These are phyloP conservation scores for Lantana camara DNA, from an alignment of 257 asterid genomes.

Conservation along the genomic window DNA sequence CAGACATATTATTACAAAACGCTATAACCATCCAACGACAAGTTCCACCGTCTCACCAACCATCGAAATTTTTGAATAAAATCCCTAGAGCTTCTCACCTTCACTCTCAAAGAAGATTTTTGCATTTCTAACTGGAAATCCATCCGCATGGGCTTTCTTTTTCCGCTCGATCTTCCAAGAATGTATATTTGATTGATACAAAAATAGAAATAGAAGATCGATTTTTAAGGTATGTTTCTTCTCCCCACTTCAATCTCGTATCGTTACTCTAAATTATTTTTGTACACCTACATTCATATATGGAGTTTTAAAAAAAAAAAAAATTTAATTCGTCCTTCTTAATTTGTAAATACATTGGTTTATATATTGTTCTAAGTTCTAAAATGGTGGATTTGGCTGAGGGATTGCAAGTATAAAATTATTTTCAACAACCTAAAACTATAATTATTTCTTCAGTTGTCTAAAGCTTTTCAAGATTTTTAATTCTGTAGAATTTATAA, in stretches of 20 bases:
- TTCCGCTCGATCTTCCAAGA: background rate
- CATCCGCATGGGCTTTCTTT: background rate
- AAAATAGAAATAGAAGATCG: background rate
- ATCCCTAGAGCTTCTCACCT: background rate
- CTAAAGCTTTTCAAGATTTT: no score
- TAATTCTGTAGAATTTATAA: no score
- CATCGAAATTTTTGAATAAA: background rate
- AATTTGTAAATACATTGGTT: no score
- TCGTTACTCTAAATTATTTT: background rate
- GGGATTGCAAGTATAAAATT: no score
- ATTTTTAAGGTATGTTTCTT: background rate
- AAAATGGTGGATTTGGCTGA: background rate
- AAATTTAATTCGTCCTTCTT: no score
- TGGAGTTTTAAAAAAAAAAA: no score
- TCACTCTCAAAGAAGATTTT: background rate
- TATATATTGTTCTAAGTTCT: background rate
- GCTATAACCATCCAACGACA: background rate
- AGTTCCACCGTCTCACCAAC: constrained; percentile 13
- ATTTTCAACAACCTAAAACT: no score
- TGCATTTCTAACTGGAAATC: background rate
- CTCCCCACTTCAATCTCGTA: background rate
- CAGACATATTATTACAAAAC: no score
- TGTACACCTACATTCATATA: background rate
- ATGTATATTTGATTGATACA: background rate
- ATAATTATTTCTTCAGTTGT: no score